Conservation (phyloP, 1,139 yeast species). For the Saccharomyces hybrid region DNA sequence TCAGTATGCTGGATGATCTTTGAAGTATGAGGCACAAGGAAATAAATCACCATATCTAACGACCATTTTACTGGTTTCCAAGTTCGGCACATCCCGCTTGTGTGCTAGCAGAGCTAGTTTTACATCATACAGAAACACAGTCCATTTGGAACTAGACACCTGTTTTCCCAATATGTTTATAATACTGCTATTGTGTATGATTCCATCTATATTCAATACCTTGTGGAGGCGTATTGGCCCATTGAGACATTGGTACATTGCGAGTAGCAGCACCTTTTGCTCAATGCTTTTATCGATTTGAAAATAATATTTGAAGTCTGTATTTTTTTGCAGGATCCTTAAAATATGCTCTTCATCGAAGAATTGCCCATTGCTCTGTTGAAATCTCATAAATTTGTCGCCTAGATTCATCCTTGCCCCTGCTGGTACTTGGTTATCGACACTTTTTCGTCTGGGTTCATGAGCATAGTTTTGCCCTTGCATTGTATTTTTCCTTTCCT, state of each 20-base stretch:
- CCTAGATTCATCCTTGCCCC: background rate
- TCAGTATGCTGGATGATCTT: background rate
- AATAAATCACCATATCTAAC: background rate
- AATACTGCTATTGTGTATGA: background rate
- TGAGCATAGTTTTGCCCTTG: background rate
- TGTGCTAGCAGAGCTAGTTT: background rate
- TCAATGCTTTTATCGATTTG: background rate
- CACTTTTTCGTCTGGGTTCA: background rate
- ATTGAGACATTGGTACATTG: background rate
- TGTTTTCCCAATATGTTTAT: background rate
- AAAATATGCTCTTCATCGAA: background rate
- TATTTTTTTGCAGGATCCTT: background rate
- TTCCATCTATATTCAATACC: background rate
- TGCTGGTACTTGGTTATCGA: background rate
- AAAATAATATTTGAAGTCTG: background rate
- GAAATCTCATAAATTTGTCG: background rate
- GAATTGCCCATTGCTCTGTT: background rate
- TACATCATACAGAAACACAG: background rate
- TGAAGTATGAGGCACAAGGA: background rate
- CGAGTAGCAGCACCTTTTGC: background rate
- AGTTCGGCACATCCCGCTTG: background rate
- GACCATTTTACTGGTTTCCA: background rate
- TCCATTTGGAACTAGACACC: background rate
- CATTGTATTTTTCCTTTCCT: background rate
- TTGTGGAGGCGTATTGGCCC: background rate